Base-by-base conservation (phyloP, 2,329 filamentous ascomycete species). In the Atkinsonella texensis region DNA sequence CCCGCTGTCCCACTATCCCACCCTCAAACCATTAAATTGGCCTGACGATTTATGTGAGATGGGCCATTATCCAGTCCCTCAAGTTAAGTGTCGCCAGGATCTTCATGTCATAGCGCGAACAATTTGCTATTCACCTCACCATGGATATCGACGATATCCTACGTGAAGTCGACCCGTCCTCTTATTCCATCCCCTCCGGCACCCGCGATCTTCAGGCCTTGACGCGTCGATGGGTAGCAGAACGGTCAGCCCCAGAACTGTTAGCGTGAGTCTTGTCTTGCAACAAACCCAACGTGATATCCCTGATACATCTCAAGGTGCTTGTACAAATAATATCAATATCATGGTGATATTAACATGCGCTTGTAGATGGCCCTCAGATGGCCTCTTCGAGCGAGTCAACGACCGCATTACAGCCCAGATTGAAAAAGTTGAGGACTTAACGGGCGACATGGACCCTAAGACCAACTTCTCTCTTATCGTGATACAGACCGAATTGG, bases 401-500 rank as follows among this genome's bases (percentile, higher is more conserved):
- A 85, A 89, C 69, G 79, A 81, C 54, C 78, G 83, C 54, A 80
- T 89, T 56, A 80, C 82, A 59, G 69, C 70, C 46, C 84, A 87
- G 72, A 86, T 87, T 61, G 78, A 83, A 66, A 77, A 75, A 58
- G 80, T 88, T 56, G 84, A 87, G 70, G 79, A 84, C 53, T 79
- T 90, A 76, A 91, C 86, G 12, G 86, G 85, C 55, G 83, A 87
- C 63, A 85, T 90, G 81, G 89, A 95, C 62, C 86, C 90, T 46
- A 89, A 87, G 67, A 84, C 87, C 57, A 97, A 95, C 66, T 95
- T 98, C 66, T 82, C 83, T 55, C 83, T 97, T 62, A 95, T 96
- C 47, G 85, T 98, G 55, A 83, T 96, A 51, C 93, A 98, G 73
- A 97, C 94, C 7, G 93, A 98, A 70, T 79, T 98, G 51, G 90